These are phyloP conservation scores for Salix exigua DNA, from an alignment of 345 rosid genomes.

Conservation along the genomic window DNA sequence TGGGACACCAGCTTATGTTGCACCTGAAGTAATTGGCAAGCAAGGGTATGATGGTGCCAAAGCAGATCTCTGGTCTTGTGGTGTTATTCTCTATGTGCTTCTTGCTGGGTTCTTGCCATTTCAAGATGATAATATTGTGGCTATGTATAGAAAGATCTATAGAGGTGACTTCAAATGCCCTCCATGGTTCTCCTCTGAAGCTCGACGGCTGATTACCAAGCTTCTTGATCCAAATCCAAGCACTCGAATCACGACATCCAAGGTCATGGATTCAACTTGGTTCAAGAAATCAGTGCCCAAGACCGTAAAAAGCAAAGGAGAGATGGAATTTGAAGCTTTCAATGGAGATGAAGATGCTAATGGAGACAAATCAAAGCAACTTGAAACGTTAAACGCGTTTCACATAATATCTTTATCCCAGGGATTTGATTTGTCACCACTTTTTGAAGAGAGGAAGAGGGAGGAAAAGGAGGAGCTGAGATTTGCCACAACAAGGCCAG, in stretches of 20 bases:
- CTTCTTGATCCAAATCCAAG: constrained; percentile 86
- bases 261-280: constrained; percentile 78
- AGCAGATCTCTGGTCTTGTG: constrained; percentile 95
- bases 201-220: constrained; percentile 62
- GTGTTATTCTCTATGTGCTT: constrained; percentile 79
- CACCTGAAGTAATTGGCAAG: constrained; percentile 81
- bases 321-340: constrained; percentile 32
- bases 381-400: constrained; percentile 76
- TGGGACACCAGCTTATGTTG: constrained; percentile 89
- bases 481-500: constrained; percentile 73
- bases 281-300: constrained; percentile 51
- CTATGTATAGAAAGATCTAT: constrained; percentile 81
- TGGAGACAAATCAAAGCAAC: constrained; percentile 34
- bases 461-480: constrained; percentile 76
- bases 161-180: constrained; percentile 91
- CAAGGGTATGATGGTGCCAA: constrained; percentile 90
- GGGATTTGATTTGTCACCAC: constrained; percentile 81
- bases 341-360: constrained; percentile 12
- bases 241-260: constrained; percentile 45
- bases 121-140: constrained; percentile 72
- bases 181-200: constrained; percentile 78
- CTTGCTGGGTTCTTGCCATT: constrained; percentile 88
- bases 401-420: constrained; percentile 81
- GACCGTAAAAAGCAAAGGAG: constrained; percentile 19
- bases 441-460: constrained; percentile 84